Conservation (phyloP, 2,329 filamentous ascomycete genomes). For the Hypocrella siamensis region DNA sequence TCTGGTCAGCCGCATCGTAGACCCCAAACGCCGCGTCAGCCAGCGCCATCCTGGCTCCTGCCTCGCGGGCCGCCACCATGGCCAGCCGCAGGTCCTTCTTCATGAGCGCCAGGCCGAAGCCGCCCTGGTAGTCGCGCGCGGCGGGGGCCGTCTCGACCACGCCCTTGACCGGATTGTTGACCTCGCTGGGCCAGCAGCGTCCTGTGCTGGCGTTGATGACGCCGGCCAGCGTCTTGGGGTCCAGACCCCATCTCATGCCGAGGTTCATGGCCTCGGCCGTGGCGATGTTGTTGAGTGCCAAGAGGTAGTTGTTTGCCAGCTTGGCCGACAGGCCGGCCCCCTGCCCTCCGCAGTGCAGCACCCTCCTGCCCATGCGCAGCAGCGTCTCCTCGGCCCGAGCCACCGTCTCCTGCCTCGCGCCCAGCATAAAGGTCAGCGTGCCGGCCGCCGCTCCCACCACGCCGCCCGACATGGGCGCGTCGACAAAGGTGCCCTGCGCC, state of each 20-base stretch:
- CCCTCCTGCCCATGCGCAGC: constrained; percentile 68
- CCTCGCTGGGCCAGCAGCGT: constrained; percentile 87
- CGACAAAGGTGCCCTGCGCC: constrained; percentile 64
- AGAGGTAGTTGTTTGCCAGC: constrained; percentile 91
- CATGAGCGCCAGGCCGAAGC: constrained; percentile 67
- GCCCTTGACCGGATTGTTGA: constrained; percentile 88
- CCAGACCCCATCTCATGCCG: constrained; percentile 44
- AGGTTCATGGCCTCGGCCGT: constrained; percentile 52
- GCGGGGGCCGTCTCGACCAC: constrained; percentile 66
- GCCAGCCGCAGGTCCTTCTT: constrained; percentile 64
- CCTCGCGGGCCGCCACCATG: constrained; percentile 54
- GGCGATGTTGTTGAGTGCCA: constrained; percentile 80
- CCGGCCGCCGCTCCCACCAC: constrained; percentile 81
- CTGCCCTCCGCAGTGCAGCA: constrained; percentile 73
- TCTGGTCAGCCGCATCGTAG: constrained; percentile 49
- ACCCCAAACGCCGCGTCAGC: constrained; percentile 47
- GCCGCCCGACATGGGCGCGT: constrained; percentile 93
- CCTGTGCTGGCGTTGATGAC: constrained; percentile 91
- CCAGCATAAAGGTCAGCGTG: constrained; percentile 92
- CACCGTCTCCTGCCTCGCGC: constrained; percentile 45
- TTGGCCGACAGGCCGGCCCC: constrained; percentile 82
- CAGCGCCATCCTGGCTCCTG: constrained; percentile 48
- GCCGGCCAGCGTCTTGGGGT: constrained; percentile 52
- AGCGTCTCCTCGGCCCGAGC: constrained; percentile 53
- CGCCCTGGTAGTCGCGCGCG: constrained; percentile 58